These are phyloP conservation scores for Marchantia polymorpha DNA, from an alignment of 225 moss, liverwort and hornwort species.

Conservation along the genomic window DNA sequence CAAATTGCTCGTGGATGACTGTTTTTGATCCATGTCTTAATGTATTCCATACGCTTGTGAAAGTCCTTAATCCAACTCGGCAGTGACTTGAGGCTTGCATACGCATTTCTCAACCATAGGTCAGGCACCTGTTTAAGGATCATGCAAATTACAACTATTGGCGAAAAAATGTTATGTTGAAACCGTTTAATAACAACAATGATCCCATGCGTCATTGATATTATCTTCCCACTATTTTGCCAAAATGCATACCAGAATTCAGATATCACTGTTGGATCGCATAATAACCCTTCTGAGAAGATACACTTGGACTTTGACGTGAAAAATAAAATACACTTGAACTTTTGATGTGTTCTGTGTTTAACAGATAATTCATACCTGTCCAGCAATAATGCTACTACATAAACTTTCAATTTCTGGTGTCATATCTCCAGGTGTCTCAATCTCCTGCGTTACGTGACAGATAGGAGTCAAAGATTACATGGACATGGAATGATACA, in stretches of 20 bases:
- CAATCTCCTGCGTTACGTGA: constrained; percentile 32
- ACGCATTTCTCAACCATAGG: constrained; percentile 39
- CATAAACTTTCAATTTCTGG: constrained; percentile 38
- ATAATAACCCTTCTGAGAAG: too few species aligned
- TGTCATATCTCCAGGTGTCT: constrained; percentile 35
- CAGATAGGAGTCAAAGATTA: neutral
- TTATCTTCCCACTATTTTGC: too few species aligned
- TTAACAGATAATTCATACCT: constrained; percentile 14
- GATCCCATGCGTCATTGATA: neutral
- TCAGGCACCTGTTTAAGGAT: constrained; percentile 39
- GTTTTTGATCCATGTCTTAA: constrained; percentile 35
- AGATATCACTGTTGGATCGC: too few species aligned
- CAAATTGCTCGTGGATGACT: constrained; percentile 30
- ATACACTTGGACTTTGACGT: too few species aligned
- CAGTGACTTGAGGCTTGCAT: constrained; percentile 43
- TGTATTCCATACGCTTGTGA: constrained; percentile 37
- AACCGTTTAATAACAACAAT: neutral
- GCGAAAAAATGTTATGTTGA: neutral
- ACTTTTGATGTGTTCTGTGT: neutral
- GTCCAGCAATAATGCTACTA: constrained; percentile 43
- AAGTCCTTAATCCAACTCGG: constrained; percentile 46
- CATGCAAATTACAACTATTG: neutral
- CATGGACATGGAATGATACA: too few species aligned
- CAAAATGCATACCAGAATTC: too few species aligned
- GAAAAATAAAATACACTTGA: neutral